Evolutionary conservation across 2,329 filamentous ascomycete species (phyloP).

Genomic region (Alternaria brassicae): DNA sequence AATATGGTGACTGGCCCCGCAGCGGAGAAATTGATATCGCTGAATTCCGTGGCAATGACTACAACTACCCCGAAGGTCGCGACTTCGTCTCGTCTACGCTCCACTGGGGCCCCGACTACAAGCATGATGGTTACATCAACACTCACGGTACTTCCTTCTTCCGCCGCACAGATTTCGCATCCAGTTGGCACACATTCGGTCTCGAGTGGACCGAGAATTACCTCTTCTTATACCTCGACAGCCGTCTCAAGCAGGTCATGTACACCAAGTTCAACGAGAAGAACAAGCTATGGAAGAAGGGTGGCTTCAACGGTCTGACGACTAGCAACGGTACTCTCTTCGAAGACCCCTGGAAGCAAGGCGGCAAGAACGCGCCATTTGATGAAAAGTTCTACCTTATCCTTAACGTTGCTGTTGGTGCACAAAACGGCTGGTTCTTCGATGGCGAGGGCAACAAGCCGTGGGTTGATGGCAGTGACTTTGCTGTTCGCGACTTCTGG

Average conservation of each 20-base stretch:
- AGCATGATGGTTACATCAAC: conserved; percentile 32
- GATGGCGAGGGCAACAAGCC: conserved; percentile 76
- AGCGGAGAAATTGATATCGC: conserved; percentile 85
- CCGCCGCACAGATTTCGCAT: conserved; percentile 75
- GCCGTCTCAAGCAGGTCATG: conserved; percentile 76
- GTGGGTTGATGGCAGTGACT: conserved; percentile 59
- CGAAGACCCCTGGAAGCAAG: conserved; percentile 68
- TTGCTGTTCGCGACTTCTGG: conserved; percentile 34
- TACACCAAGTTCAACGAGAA: conserved; percentile 70
- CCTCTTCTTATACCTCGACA: conserved; percentile 83
- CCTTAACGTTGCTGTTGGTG: conserved; percentile 76
- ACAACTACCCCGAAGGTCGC: conserved; percentile 76
- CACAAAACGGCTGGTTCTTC: conserved; percentile 79
- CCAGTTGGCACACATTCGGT: conserved; percentile 75
- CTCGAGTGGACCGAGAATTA: conserved; percentile 78
- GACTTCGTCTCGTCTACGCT: conserved; percentile 78
- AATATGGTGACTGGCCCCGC: conserved; percentile 76
- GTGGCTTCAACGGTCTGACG: conserved; percentile 67
- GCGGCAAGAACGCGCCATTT: conserved; percentile 72
- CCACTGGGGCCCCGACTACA: conserved; percentile 69
- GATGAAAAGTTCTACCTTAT: conserved; percentile 78
- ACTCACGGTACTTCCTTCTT: conserved; percentile 31
- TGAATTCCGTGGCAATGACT: conserved; percentile 77
- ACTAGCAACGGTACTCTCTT: conserved; percentile 70
- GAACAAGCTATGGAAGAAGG: conserved; percentile 68